Percentiles rank a stretch among this genome's conserved stretches.
Evolutionary conservation across 2,329 filamentous ascomycete species (phyloP).

Genomic region (Penicillium sp.): DNA sequence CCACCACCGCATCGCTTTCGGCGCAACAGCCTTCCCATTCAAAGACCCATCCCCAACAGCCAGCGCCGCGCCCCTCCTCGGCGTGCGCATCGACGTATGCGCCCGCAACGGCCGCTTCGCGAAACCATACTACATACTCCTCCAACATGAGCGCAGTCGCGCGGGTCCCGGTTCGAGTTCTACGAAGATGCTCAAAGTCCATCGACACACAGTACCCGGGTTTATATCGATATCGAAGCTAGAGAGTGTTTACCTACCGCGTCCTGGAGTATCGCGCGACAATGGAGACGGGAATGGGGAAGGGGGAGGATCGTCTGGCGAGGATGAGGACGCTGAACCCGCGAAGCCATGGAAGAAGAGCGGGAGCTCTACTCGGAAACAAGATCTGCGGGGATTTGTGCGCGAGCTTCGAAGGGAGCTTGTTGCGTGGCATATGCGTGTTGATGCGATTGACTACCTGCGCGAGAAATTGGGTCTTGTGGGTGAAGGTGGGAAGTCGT

Average conservation of each 20-base stretch:
- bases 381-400: slow-evolving; percentile 40
- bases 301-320: not conserved
- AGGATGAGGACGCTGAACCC: slow-evolving; percentile 17
- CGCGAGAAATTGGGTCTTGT: slow-evolving; percentile 34
- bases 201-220: slow-evolving; percentile 48
- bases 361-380: slow-evolving; percentile 21
- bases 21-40: slow-evolving; percentile 48
- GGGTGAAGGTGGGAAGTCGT: slow-evolving; percentile 17
- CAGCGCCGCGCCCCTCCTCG: slow-evolving; percentile 34
- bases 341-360: slow-evolving; percentile 15
- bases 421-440: slow-evolving; percentile 44
- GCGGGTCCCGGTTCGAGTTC: slow-evolving; percentile 8
- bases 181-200: slow-evolving; percentile 33
- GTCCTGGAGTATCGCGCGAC: not conserved
- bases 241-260: slow-evolving; percentile 38
- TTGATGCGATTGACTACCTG: slow-evolving; percentile 39
- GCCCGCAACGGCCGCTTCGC: slow-evolving; percentile 40
- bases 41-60: slow-evolving; percentile 43
- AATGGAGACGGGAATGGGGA: not conserved
- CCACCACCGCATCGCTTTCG: slow-evolving; percentile 47
- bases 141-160: slow-evolving; percentile 30
- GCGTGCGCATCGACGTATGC: slow-evolving; percentile 46
- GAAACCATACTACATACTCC: slow-evolving; percentile 47
- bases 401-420: slow-evolving; percentile 43
- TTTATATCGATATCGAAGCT: slow-evolving; percentile 45